Conservation (phyloP, 306 rosid genomes). For the Mimosa bimucronata region DNA sequence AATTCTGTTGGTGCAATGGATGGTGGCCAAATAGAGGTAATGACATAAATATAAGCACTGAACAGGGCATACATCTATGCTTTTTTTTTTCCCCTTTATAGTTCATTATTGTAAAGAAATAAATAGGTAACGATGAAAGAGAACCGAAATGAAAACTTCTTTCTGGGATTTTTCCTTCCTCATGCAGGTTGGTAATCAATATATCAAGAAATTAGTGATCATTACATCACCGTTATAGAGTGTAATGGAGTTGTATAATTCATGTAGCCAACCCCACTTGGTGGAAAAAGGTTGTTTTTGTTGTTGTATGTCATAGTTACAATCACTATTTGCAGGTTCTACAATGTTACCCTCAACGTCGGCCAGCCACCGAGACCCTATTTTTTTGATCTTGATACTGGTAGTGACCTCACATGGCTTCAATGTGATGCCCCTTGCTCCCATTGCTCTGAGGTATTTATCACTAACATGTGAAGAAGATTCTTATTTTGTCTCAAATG, state of each 20-base stretch:
- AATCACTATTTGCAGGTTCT: conserved; percentile 58
- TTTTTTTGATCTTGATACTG: conserved; percentile 92
- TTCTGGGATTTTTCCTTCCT: conserved; percentile 6
- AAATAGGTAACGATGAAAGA: background rate
- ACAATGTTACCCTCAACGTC: conserved; percentile 74
- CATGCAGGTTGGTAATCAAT: no score
- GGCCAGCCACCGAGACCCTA: conserved; percentile 92
- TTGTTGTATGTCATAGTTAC: background rate
- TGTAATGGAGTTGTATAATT: no score
- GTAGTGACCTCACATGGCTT: conserved; percentile 98
- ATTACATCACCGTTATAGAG: no score
- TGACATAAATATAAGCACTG: background rate
- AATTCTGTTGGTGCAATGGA: background rate
- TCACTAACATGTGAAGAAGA: background rate
- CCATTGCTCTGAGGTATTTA: conserved; percentile 72
- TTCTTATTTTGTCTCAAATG: background rate
- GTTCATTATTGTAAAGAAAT: background rate
- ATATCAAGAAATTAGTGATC: no score
- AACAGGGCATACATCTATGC: background rate
- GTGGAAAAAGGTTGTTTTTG: no score
- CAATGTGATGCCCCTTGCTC: conserved; percentile 93
- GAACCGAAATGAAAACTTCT: background rate
- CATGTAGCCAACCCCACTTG: no score
- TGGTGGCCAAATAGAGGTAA: background rate
- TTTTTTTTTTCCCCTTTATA: background rate